Percentiles rank a stretch among this genome's conserved stretches.
These are phyloP conservation scores for Ceratorhiza oryzae-sativae DNA, from an alignment of 1,284 basidiomycete species.

Conservation along the genomic window DNA sequence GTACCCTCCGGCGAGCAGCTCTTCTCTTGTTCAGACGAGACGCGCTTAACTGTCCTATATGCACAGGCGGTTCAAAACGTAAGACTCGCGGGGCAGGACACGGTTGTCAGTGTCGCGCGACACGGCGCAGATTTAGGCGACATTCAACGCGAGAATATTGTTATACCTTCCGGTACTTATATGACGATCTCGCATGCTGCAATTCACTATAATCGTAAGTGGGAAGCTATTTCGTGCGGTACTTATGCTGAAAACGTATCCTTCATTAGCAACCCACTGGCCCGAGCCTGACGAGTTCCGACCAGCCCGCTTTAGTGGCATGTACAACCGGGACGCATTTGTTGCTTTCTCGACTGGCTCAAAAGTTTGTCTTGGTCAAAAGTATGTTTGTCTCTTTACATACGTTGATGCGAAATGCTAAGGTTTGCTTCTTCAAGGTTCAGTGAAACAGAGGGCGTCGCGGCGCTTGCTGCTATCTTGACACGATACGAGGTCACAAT, in stretches of 20 bases:
- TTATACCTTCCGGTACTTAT: neutral
- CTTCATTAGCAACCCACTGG: conserved; percentile 36
- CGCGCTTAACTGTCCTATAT: neutral
- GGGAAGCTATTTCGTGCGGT: too few species aligned
- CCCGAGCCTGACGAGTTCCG: conserved; percentile 40
- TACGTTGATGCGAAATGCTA: neutral
- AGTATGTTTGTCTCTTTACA: neutral
- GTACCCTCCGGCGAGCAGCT: conserved; percentile 21
- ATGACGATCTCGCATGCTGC: neutral
- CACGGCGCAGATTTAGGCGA: neutral
- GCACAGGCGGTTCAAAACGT: neutral
- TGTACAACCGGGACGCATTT: conserved; percentile 33
- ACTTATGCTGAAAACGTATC: neutral
- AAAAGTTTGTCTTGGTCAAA: conserved; percentile 19
- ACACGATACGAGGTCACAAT: neutral
- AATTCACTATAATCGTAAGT: conserved; percentile 20
- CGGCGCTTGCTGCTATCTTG: neutral
- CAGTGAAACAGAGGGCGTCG: conserved; percentile 1
- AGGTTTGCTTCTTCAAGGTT: neutral
- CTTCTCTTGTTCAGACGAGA: neutral
- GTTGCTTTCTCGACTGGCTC: conserved; percentile 36
- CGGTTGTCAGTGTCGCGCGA: neutral
- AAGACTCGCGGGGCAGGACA: neutral
- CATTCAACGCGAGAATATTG: neutral
- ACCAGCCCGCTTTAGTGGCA: conserved; percentile 33